A percentile compares a stretch with the other conserved stretches of the same genome.
Conservation (phyloP, 768 basidiomycete genomes). For the Termitomyces sp. region DNA sequence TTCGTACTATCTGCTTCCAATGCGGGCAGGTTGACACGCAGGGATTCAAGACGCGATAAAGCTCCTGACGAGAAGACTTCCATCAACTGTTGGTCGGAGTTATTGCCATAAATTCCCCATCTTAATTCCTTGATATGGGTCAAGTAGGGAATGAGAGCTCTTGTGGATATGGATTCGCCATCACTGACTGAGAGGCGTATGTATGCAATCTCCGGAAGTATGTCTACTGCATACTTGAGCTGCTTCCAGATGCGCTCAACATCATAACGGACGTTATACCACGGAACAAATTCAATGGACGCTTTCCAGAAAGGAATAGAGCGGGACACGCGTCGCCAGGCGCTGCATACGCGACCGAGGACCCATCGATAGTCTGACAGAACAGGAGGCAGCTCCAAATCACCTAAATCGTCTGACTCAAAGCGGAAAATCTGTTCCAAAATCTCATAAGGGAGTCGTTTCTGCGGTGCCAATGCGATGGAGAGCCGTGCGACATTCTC, state of each 20-base stretch:
- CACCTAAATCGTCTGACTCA: too few relatives aligned
- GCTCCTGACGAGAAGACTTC: background rate
- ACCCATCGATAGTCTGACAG: background rate
- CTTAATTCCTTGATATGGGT: background rate
- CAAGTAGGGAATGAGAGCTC: constrained; percentile 37
- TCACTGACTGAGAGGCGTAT: background rate
- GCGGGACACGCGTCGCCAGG: background rate
- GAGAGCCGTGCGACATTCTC: too few relatives aligned
- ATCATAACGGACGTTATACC: background rate
- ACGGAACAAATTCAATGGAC: background rate
- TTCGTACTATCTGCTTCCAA: background rate
- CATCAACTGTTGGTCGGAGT: background rate
- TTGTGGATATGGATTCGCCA: background rate
- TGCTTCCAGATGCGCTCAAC: background rate
- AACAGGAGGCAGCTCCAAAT: background rate
- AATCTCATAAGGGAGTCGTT: too few relatives aligned
- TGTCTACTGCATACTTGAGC: background rate
- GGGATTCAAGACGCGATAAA: background rate
- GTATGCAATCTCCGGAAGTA: background rate
- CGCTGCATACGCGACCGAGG: background rate
- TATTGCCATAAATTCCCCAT: background rate
- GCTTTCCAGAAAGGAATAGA: background rate
- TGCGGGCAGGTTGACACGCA: background rate
- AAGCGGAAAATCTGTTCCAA: too few relatives aligned
- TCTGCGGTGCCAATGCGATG: too few relatives aligned